phyloP scores from a whole-genome alignment of 495 filamentous ascomycete genomes.

The Trichoderma virens region DNA sequence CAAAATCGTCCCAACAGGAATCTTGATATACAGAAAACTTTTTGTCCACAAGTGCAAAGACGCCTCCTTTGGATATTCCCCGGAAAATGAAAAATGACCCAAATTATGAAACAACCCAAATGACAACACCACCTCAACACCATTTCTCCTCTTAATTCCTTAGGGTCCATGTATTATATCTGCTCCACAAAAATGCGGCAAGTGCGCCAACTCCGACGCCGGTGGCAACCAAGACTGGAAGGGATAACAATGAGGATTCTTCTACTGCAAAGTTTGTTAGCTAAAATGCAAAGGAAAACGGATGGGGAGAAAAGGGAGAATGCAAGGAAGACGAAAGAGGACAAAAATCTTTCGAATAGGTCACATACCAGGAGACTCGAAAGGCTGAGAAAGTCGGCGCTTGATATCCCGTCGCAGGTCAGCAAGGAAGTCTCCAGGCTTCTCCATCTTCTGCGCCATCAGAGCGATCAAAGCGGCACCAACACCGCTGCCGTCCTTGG shows the following conservation, averaged over 20 bases:
- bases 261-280: background rate
- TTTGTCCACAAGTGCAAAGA: slow-evolving; percentile 3
- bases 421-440: slow-evolving; percentile 21
- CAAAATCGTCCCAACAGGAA: background rate
- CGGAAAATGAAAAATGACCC: background rate
- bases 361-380: background rate
- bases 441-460: slow-evolving; percentile 50
- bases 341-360: background rate
- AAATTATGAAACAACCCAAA: background rate
- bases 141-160: background rate
- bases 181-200: slow-evolving; percentile 10
- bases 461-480: slow-evolving; percentile 87
- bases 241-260: background rate
- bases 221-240: background rate
- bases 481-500: slow-evolving; percentile 88
- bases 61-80: background rate
- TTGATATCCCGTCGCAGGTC: slow-evolving; percentile 4
- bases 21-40: background rate
- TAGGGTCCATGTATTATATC: background rate
- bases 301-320: background rate
- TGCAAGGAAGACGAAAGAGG: background rate
- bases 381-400: background rate
- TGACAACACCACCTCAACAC: background rate
- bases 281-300: background rate
- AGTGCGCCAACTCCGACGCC: slow-evolving; percentile 10